Evolutionary conservation across 1,139 yeast genomes (phyloP), one percentile per base, ranked within the genome.

Genomic region (Pneumocystis wakefieldiae): DNA sequence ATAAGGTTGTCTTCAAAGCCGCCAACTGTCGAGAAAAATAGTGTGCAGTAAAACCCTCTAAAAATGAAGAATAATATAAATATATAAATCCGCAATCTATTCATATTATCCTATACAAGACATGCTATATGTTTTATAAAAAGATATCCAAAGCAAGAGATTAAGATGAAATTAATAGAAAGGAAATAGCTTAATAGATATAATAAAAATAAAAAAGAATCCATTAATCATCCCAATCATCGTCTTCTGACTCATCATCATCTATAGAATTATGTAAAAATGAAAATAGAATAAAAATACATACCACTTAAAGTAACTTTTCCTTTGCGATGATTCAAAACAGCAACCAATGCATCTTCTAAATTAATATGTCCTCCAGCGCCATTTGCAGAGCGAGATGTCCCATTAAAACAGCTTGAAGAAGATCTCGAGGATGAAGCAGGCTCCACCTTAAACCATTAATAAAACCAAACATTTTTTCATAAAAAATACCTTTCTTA

Each of bases 331-430:
- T 83, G 82, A 69, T 80, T 86, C 68, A 91, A 78, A 0, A 97
- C 97, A 36, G 86, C 87, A 3, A 95, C 91, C 63, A 91, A 77
- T 0, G 96, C 96, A 73, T 87, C 95, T 0, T 96, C 96, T 63
- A 90, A 76, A 60, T 82, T 80, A 1, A 81, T 84, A 2, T 84
- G 84, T 1, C 78, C 77, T 4, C 80, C 79, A 19, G 77, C 73
- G 1, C 76, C 73, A 2, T 76, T 69, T 8, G 77, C 73, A 1
- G 77, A 70, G 1, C 76, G 67, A 2, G 74, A 68, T 10, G 38
- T 19, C 10, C 29, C 59, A 7, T 19, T 57, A 29, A 14, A 24
- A 10, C 15, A 48, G 14, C 19, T 24, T 24, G 29, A 24, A 24
- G 55, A 48, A 24, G 55, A 12, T 19, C 19, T 48, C 24, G 53